These are phyloP conservation scores for Neofusicoccum kwambonambiense DNA, from an alignment of 2,329 filamentous ascomycete species.

Conservation along the genomic window DNA sequence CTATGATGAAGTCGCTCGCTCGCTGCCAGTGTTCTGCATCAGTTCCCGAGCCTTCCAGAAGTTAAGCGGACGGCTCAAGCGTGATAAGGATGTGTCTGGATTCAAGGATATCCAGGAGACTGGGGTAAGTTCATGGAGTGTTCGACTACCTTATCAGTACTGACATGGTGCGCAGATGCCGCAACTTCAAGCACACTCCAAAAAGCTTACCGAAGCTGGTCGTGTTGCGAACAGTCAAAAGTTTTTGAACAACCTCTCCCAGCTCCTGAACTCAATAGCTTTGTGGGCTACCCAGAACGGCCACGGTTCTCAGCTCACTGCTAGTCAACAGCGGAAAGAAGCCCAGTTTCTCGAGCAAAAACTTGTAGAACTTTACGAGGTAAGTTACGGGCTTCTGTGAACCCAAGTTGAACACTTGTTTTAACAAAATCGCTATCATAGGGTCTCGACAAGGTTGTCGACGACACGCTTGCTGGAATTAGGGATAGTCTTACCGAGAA, in stretches of 20 bases:
- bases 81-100: conserved; percentile 53
- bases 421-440: conserved; percentile 8
- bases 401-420: background rate
- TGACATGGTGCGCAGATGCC: conserved; percentile 42
- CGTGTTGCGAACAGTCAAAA: conserved; percentile 45
- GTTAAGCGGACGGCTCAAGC: conserved; percentile 54
- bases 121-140: conserved; percentile 33
- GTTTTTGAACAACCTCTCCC: conserved; percentile 54
- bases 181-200: conserved; percentile 58
- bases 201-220: conserved; percentile 54
- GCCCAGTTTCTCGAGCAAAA: conserved; percentile 38
- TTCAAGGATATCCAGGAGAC: conserved; percentile 57
- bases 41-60: conserved; percentile 63
- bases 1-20: conserved; percentile 56
- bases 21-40: conserved; percentile 64
- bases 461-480: conserved; percentile 40
- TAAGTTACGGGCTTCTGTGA: conserved; percentile 21
- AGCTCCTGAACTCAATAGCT: conserved; percentile 53
- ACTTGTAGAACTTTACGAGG: conserved; percentile 42
- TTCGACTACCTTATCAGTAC: background rate
- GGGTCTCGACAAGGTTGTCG: conserved; percentile 42
- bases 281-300: conserved; percentile 51
- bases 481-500: conserved; percentile 43
- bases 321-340: conserved; percentile 41
- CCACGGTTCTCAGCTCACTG: conserved; percentile 40